A percentile compares a stretch with the other conserved stretches of the same genome.
Conservation (phyloP, 2,329 filamentous ascomycete species). For the Monascus ruber region DNA sequence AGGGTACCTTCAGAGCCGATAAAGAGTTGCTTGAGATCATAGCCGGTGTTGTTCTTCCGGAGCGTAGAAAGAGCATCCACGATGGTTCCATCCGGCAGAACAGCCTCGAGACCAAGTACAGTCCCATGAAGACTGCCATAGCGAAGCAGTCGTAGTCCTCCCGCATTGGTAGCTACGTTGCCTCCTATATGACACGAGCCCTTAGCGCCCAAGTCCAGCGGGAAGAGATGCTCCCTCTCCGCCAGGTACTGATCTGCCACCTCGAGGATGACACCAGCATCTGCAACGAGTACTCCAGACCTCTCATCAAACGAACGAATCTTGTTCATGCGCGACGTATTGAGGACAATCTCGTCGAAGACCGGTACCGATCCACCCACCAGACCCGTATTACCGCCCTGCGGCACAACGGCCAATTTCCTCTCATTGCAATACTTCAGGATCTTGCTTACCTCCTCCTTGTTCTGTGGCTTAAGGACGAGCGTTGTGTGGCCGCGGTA, state of each 20-base stretch:
- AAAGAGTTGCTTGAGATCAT: conserved; percentile 93
- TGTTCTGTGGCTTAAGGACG: conserved; percentile 73
- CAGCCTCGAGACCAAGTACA: conserved; percentile 84
- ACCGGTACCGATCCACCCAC: conserved; percentile 94
- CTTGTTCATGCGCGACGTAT: conserved; percentile 76
- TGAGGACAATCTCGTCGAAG: conserved; percentile 96
- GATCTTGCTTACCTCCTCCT: conserved; percentile 81
- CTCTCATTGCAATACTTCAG: conserved; percentile 92
- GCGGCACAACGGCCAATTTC: conserved; percentile 83
- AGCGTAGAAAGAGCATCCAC: conserved; percentile 78
- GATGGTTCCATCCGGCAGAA: conserved; percentile 84
- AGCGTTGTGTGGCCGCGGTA: conserved; percentile 83
- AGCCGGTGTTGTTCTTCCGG: conserved; percentile 97
- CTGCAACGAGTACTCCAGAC: conserved; percentile 78
- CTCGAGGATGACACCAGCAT: conserved; percentile 86
- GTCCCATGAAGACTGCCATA: conserved; percentile 93
- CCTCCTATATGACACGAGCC: conserved; percentile 94
- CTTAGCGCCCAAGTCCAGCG: conserved; percentile 93
- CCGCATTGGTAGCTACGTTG: conserved; percentile 92
- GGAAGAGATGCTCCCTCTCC: conserved; percentile 78
- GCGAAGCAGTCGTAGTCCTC: conserved; percentile 74
- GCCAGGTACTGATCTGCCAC: conserved; percentile 76
- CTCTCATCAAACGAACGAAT: conserved; percentile 89
- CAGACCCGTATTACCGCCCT: conserved; percentile 92
- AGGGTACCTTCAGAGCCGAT: conserved; percentile 93